Conservation (phyloP, 129 eudicot species). For the Oenanthe sinensis region DNA sequence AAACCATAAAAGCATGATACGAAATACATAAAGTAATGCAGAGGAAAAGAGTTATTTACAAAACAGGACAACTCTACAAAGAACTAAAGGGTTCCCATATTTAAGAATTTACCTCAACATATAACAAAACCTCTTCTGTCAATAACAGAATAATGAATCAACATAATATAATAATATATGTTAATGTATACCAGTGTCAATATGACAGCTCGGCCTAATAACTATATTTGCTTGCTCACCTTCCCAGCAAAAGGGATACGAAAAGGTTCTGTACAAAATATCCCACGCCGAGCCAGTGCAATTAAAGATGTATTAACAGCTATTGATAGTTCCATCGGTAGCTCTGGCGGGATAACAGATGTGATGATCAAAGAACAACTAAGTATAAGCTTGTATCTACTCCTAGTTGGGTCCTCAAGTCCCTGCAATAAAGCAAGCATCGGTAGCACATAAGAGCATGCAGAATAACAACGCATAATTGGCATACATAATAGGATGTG, state of each 20-base stretch:
- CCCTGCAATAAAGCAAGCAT: slow-evolving; percentile 42
- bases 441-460: not conserved
- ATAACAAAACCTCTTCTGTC: no score
- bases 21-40: not conserved
- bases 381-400: slow-evolving; percentile 85
- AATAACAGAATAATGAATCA: no score
- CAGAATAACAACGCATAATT: not conserved
- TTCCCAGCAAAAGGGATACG: slow-evolving; percentile 99
- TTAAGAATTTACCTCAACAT: not conserved
- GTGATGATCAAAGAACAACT: slow-evolving; percentile 95
- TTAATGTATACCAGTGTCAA: not conserved
- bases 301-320: slow-evolving; percentile 93
- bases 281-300: slow-evolving; percentile 82
- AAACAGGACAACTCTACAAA: not conserved
- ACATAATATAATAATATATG: not conserved
- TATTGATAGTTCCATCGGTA: slow-evolving; percentile 92
- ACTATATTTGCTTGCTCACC: slow-evolving; percentile 37
- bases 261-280: slow-evolving; percentile 92
- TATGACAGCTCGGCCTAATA: slow-evolving; percentile 1
- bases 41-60: not conserved
- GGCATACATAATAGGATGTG: not conserved
- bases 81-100: not conserved
- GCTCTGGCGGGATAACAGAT: slow-evolving; percentile 93
- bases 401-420: slow-evolving; percentile 96
- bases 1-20: not conserved